Evolutionary conservation across 495 filamentous ascomycete species (phyloP).

Genomic region (Articulospora tetracladia): DNA sequence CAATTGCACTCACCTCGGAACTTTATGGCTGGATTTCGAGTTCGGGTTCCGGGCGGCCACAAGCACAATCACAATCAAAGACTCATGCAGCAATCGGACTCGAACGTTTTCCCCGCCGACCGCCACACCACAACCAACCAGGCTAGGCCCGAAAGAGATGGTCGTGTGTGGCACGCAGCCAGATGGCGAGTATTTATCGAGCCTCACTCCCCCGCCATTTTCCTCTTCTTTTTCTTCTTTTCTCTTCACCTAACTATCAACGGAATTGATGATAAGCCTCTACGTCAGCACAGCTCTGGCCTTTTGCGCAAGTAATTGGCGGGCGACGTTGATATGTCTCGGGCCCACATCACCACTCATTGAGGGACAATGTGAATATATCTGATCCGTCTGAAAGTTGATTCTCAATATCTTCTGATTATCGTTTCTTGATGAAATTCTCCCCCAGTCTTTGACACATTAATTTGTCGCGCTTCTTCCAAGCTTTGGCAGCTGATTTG

Average conservation of each 20-base stretch:
- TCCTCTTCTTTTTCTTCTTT: slow-evolving; percentile 25
- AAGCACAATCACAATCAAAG: neutral
- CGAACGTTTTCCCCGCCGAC: slow-evolving; percentile 10
- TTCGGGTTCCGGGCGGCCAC: too few relatives aligned
- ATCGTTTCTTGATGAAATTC: slow-evolving; percentile 3
- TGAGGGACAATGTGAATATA: slow-evolving; percentile 51
- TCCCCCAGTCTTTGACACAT: neutral
- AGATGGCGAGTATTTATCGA: neutral
- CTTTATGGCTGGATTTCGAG: neutral
- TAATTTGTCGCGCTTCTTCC: too few relatives aligned
- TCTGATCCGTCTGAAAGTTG: slow-evolving; percentile 40
- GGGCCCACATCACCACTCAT: slow-evolving; percentile 49
- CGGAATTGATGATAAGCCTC: slow-evolving; percentile 53
- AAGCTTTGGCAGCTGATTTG: too few relatives aligned
- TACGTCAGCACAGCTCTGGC: slow-evolving; percentile 28
- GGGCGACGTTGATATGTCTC: slow-evolving; percentile 51
- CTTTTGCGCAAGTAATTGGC: slow-evolving; percentile 5
- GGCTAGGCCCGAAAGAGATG: neutral
- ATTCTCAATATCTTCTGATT: slow-evolving; percentile 11
- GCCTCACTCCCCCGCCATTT: neutral
- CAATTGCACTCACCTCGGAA: slow-evolving; percentile 16
- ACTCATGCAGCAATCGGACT: neutral
- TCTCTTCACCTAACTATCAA: slow-evolving; percentile 53
- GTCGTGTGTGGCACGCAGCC: neutral
- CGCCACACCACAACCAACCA: neutral